Evolutionary conservation across 1,284 basidiomycete genomes (phyloP).

Genomic region (Ustilago bromivora): DNA sequence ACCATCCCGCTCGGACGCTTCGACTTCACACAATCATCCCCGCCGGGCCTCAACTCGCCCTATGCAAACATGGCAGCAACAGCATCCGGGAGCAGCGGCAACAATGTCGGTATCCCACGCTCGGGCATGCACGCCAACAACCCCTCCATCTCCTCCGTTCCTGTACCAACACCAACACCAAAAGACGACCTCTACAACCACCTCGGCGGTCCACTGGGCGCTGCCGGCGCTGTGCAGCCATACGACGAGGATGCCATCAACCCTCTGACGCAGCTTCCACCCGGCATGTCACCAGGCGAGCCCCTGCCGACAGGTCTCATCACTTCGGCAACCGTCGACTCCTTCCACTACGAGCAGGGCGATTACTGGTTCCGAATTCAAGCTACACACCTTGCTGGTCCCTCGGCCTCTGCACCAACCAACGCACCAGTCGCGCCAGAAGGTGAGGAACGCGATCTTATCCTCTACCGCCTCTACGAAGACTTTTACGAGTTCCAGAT

Average conservation of each 20-base stretch:
- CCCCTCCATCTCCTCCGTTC: slow-evolving; percentile 32
- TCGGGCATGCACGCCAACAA: slow-evolving; percentile 24
- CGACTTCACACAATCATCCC: slow-evolving; percentile 46
- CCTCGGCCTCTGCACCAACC: slow-evolving; percentile 35
- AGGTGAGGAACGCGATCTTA: slow-evolving; percentile 76
- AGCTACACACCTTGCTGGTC: slow-evolving; percentile 76
- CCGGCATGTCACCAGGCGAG: slow-evolving; percentile 57
- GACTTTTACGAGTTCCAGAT: slow-evolving; percentile 99
- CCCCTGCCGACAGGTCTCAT: slow-evolving; percentile 76
- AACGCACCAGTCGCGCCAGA: slow-evolving; percentile 51
- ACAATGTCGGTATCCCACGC: slow-evolving; percentile 17
- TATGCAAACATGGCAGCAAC: slow-evolving; percentile 44
- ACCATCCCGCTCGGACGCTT: slow-evolving; percentile 87
- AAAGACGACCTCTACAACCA: slow-evolving; percentile 50
- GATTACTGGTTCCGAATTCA: slow-evolving; percentile 98
- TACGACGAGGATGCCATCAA: slow-evolving; percentile 33
- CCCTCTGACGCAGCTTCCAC: slow-evolving; percentile 55
- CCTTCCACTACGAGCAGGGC: slow-evolving; percentile 94
- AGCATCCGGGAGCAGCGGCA: slow-evolving; percentile 35
- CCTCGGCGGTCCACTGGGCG: slow-evolving; percentile 25
- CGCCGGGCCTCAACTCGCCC: slow-evolving; percentile 40
- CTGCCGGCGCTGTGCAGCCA: slow-evolving; percentile 22
- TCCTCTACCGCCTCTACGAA: slow-evolving; percentile 94
- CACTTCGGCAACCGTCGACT: slow-evolving; percentile 88
- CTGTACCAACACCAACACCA: slow-evolving; percentile 42